A percentile compares a stretch with the other conserved stretches of the same genome.
Evolutionary conservation across 371 early-diverging fungal genomes (phyloP).

Genomic region (Mortierella sp.): DNA sequence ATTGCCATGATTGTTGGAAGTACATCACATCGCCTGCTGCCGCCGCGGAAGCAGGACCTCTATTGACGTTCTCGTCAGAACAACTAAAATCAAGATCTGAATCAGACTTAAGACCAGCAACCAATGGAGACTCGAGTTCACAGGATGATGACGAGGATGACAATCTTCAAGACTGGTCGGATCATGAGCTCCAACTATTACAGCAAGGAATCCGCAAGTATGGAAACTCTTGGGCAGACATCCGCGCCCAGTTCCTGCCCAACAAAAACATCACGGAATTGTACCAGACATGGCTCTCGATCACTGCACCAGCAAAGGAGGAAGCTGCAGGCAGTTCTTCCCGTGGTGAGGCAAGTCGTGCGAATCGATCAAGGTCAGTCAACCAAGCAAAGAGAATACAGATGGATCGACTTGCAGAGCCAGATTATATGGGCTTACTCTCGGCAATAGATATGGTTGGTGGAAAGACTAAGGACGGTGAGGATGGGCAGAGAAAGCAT

Average conservation of each 20-base stretch:
- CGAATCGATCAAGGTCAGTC: neutral
- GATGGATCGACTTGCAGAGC: conserved; percentile 32
- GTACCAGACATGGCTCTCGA: conserved; percentile 26
- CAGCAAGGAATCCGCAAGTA: conserved; percentile 38
- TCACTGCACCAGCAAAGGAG: conserved; percentile 15
- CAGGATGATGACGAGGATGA: neutral
- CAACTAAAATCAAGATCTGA: neutral
- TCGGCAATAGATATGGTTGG: conserved; percentile 29
- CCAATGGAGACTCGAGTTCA: neutral
- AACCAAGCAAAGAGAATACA: neutral
- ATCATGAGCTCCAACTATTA: conserved; percentile 30
- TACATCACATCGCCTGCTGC: conserved; percentile 13
- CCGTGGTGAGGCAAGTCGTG: neutral
- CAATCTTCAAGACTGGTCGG: conserved; percentile 22
- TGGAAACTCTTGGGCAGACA: conserved; percentile 42
- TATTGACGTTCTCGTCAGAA: neutral
- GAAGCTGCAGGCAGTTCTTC: neutral
- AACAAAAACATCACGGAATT: conserved; percentile 30
- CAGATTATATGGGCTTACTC: conserved; percentile 35
- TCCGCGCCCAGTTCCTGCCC: conserved; percentile 49
- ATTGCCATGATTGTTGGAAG: conserved; percentile 40
- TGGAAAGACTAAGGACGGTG: neutral
- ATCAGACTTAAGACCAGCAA: neutral
- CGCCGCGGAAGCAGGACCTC: neutral
- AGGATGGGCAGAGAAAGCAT: neutral